phyloP scores from a whole-genome alignment of 371 early-diverging fungal species.

The Mucor plumbeus region DNA sequence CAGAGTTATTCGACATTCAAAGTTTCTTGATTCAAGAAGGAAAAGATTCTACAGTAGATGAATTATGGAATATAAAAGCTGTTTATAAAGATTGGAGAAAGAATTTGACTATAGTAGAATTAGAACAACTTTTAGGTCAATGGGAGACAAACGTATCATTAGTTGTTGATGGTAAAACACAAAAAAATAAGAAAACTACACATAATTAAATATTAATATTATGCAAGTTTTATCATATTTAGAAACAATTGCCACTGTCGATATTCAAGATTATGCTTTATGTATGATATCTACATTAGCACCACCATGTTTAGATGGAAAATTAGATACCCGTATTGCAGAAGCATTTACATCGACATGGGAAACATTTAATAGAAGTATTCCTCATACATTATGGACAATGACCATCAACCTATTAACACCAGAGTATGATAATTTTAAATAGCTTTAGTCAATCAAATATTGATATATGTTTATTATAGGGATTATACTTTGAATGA shows the following conservation, averaged over 20 bases:
- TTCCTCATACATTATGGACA: conserved; percentile 51
- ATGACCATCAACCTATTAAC: conserved; percentile 30
- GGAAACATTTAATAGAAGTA: conserved; percentile 44
- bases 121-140: conserved; percentile 16
- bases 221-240: conserved; percentile 21
- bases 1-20: conserved; percentile 56
- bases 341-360: conserved; percentile 44
- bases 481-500: conserved; percentile 42
- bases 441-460: neutral
- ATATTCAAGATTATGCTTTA: conserved; percentile 20
- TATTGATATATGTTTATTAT: neutral
- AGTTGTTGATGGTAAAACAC: conserved; percentile 15
- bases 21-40: conserved; percentile 50
- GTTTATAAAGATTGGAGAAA: conserved; percentile 11
- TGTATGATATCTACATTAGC: conserved; percentile 28
- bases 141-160: conserved; percentile 15
- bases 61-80: conserved; percentile 18
- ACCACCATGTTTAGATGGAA: conserved; percentile 31
- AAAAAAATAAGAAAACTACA: neutral
- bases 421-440: conserved; percentile 5
- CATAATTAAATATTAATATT: neutral
- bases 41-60: conserved; percentile 26
- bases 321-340: conserved; percentile 26
- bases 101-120: conserved; percentile 1
- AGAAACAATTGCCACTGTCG: conserved; percentile 17